Evolutionary conservation across 2,329 filamentous ascomycete genomes (phyloP), one percentile per base, ranked within the genome.

Genomic region (Neopestalotiopsis rosae): DNA sequence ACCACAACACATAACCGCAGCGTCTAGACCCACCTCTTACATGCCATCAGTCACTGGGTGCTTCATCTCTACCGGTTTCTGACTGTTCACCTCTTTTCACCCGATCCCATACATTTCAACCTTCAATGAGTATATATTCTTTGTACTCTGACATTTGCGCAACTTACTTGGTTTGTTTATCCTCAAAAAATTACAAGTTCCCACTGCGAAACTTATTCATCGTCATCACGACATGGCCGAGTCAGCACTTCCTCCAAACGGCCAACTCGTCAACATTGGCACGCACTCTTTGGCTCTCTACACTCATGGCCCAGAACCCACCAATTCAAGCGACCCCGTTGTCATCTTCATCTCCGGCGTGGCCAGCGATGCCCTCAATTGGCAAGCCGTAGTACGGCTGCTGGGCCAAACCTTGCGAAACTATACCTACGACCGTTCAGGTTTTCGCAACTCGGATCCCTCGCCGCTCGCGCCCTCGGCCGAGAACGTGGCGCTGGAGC

Each of bases 211-310:
- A 17, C 30, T 61, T 1, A 40, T 12, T 63, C 5, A 42, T 38
- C 57, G 20, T 52, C 65, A 52, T n/a, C 58, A 20, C 30, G 52
- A 2, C 32, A 67, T 67, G 65, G 34, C 68, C 45, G 67, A 68
- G 52, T 71, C 68, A 72, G 66, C 69, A 28, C 65, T 72, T 65
- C 69, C 69, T 34, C 65, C 68, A 20, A 68, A 70, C 63, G 66
- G 67, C 56, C 68, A 32, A 6, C 69, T 70, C 57, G 66, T 67
- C 66, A 67, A 67, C 10, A 67, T 62, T 34, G 66, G 66, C 66
- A 67, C 66, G 5, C 66, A 67, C 34, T 40, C 30, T 20, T 24
- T 63, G 5, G 61, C 34, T 14, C 61, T 63, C 32, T 68, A 65
- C 62, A 56, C 40, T 9, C 17, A 65, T 34, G 62, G 42, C 24